Evolutionary conservation across 176 grass and related monocot genomes (phyloP).

Genomic region (Musa itinerans): DNA sequence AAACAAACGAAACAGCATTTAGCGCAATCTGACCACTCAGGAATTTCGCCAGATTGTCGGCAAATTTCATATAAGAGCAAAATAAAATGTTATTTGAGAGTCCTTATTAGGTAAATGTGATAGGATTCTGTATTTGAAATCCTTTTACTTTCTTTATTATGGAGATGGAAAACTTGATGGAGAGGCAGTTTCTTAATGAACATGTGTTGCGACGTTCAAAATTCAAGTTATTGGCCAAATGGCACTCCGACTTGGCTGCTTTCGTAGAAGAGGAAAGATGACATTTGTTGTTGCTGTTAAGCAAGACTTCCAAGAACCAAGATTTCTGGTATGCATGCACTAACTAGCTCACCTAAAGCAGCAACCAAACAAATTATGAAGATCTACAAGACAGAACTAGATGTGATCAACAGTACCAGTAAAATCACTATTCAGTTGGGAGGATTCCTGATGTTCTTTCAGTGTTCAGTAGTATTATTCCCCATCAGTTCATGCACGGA

Average conservation of each 20-base stretch:
- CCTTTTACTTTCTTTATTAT: no score
- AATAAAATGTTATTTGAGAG: no score
- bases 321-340: not conserved
- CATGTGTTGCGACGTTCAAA: not conserved
- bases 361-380: not conserved
- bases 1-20: no score
- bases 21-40: no score
- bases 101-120: no score
- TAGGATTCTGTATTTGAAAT: no score
- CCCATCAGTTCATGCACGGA: not conserved
- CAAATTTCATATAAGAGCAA: no score
- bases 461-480: not conserved
- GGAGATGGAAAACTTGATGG: no score
- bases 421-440: not conserved
- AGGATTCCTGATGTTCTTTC: not conserved
- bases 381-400: not conserved
- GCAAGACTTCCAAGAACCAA: not conserved
- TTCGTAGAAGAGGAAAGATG: not conserved
- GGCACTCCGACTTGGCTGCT: not conserved
- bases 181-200: not conserved
- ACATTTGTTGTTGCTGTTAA: not conserved
- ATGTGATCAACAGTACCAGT: not conserved
- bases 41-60: no score
- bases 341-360: not conserved
- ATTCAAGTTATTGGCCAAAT: not conserved